These are phyloP conservation scores for Scortechinia acanthostroma DNA, from an alignment of 2,329 filamentous ascomycete genomes.

Conservation along the genomic window DNA sequence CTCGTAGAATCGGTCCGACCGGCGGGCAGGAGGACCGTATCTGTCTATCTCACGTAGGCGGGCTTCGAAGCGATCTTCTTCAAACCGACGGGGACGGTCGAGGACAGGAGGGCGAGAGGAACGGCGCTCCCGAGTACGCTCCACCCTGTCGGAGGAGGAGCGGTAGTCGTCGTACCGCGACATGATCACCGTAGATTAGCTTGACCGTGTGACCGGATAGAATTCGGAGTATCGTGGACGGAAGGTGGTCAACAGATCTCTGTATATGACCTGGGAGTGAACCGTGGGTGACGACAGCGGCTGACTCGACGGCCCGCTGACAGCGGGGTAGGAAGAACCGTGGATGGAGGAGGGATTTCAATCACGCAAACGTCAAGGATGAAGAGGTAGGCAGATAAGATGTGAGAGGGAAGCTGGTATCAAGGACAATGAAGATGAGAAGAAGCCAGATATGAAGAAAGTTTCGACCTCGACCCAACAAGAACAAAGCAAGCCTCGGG, in stretches of 20 bases:
- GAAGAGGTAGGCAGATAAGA: no score
- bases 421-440: no score
- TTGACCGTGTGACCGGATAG: no score
- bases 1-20: not conserved
- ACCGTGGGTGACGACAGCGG: not conserved
- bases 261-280: no score
- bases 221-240: not conserved
- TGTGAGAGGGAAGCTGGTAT: no score
- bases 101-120: not conserved
- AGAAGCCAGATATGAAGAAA: no score
- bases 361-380: no score
- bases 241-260: no score
- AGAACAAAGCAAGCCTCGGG: no score
- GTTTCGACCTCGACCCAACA: no score
- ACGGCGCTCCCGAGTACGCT: not conserved
- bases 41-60: constrained; percentile 24
- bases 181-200: not conserved
- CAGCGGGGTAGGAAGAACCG: not conserved
- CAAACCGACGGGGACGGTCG: not conserved
- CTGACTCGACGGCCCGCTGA: not conserved
- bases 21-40: constrained; percentile 10
- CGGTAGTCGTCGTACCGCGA: constrained; percentile 1
- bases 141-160: not conserved
- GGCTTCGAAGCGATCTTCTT: constrained; percentile 6
- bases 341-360: no score